Conservation (phyloP, 2,329 filamentous ascomycete genomes). For the Albifimbria verrucaria region DNA sequence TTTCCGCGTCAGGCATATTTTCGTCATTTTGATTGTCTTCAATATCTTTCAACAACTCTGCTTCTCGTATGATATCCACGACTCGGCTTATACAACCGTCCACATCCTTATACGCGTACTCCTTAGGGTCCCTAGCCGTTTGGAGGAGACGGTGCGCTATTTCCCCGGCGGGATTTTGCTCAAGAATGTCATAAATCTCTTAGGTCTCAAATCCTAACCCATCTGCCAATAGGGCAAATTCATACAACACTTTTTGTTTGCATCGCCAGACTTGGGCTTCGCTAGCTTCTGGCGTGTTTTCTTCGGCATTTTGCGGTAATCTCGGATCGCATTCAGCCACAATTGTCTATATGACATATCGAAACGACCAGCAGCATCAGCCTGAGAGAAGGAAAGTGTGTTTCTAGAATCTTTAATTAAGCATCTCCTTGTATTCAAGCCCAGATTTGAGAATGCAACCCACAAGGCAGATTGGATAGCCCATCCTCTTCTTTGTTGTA, state of each 20-base stretch:
- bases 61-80: neutral
- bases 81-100: neutral
- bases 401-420: constrained; percentile 7
- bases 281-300: constrained; percentile 5
- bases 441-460: neutral
- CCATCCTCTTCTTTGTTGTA: neutral
- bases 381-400: neutral
- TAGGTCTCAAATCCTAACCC: constrained; percentile 8
- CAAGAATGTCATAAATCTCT: constrained; percentile 7
- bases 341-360: constrained; percentile 8
- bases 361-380: constrained; percentile 4
- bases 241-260: constrained; percentile 9
- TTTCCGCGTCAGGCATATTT: neutral
- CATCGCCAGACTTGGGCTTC: neutral
- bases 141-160: constrained; percentile 5
- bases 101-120: constrained; percentile 3
- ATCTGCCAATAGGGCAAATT: constrained; percentile 5
- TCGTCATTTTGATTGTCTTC: neutral
- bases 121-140: constrained; percentile 4
- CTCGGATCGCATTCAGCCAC: constrained; percentile 9
- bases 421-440: neutral
- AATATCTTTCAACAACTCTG: neutral
- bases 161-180: constrained; percentile 4
- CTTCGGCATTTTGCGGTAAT: constrained; percentile 8
- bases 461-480: constrained; percentile 6